Evolutionary conservation across 768 basidiomycete species (phyloP), one percentile per base, ranked within the genome.

Genomic region (Suillus decipiens): DNA sequence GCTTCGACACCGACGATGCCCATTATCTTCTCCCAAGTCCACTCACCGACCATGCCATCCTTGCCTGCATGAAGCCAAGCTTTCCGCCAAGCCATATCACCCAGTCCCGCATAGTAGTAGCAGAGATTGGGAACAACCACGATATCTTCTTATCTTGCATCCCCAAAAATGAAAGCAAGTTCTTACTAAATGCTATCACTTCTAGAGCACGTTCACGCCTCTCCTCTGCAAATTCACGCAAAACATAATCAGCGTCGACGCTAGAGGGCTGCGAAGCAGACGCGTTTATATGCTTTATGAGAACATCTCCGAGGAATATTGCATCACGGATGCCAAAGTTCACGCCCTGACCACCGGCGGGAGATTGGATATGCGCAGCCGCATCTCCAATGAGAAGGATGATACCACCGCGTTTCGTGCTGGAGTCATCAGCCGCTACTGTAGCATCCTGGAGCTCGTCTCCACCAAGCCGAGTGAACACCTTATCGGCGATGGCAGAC

Each of bases 331-430:
- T 72, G n/a, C 83, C 82, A 31, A 83, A 77, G 61, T 83, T 82
- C 82, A 84, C 80, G 22, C 83, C 83, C 62, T 83, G 82, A 1
- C 82, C 83, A 10, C 82, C 83, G 8, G 77, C 73, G n/a, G 83
- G 82, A 2, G 82, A 79, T 60, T 84, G 83, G 54, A 82, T 79
- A 64, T 78, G 82, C 37, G 84, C 84, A 1, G 28, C 28, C 5
- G 84, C 82, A 65, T 83, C 81, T 5, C 81, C 81, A 8, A 81
- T 48, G 45, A 83, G 66, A 45, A 75, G 17, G 60, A 73, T 48
- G 7, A 51, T 63, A 0, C 65, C 70, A 2, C 72, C 73, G n/a
- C 61, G 62, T 43, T 9, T 48, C 6, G 60, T 15, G 42, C 51
- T 48, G 1, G 22, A 41, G 1, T 59, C 66, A 5, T 61, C 59